Evolutionary conservation across 495 filamentous ascomycete genomes (phyloP).

Genomic region (Cudoniella acicularis): DNA sequence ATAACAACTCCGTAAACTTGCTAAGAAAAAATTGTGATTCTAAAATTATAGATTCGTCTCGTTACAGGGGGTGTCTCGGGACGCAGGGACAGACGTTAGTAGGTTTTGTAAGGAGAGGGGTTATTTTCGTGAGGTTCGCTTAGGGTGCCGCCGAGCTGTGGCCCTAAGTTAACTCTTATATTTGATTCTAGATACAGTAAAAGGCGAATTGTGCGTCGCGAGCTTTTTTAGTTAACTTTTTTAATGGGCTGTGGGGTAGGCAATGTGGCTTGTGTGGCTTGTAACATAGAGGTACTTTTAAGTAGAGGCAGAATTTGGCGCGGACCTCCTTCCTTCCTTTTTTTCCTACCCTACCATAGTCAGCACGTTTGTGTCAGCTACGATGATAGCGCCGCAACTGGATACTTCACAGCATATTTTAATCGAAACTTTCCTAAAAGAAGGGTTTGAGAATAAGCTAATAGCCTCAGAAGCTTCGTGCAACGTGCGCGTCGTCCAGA

Average conservation of each 20-base stretch:
- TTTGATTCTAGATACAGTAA: too few relatives aligned
- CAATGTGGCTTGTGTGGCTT: too few relatives aligned
- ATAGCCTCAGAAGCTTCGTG: slow-evolving; percentile 24
- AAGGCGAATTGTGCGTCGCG: slow-evolving; percentile 1
- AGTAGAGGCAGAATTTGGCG: background rate
- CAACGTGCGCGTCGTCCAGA: slow-evolving; percentile 24
- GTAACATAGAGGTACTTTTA: background rate
- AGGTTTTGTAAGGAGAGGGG: too few relatives aligned
- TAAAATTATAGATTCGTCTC: too few relatives aligned
- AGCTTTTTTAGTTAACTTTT: slow-evolving; percentile 1
- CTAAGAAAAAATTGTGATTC: too few relatives aligned
- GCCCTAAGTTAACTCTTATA: too few relatives aligned
- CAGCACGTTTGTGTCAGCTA: slow-evolving; percentile 23
- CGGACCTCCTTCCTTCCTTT: slow-evolving; percentile 10
- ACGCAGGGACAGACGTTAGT: too few relatives aligned
- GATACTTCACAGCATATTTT: slow-evolving; percentile 24
- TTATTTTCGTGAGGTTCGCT: too few relatives aligned
- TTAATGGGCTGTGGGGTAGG: background rate
- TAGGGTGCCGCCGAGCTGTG: too few relatives aligned
- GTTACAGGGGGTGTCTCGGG: too few relatives aligned
- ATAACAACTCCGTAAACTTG: too few relatives aligned
- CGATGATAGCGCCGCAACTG: slow-evolving; percentile 19
- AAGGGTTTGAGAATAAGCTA: slow-evolving; percentile 26
- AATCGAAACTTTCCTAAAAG: slow-evolving; percentile 22
- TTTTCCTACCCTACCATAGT: slow-evolving; percentile 17